Conservation (phyloP, 208 protist genomes). For the Vickermania spadyakhi region DNA sequence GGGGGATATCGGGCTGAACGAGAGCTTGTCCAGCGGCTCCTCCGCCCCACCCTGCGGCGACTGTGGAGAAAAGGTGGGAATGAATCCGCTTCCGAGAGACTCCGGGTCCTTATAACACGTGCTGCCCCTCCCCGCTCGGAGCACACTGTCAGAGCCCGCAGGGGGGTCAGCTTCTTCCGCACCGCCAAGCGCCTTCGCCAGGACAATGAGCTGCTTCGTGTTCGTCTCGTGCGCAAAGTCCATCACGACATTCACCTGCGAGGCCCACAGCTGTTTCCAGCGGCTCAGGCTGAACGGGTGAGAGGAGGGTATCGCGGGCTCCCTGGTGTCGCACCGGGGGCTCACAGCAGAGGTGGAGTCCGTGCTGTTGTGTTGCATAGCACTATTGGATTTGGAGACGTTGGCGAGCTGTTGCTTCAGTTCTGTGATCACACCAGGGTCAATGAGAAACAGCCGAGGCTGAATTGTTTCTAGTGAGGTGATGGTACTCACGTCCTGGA, state of each 20-base stretch:
- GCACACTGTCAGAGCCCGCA: too few relatives aligned
- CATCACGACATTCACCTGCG: conserved; percentile 3
- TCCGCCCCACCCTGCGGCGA: too few relatives aligned
- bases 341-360: not conserved
- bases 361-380: not conserved
- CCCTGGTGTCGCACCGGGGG: not conserved
- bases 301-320: not conserved
- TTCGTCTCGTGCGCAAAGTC: not conserved
- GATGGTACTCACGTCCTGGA: not conserved
- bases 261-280: not conserved
- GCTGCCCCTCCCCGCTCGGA: too few relatives aligned
- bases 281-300: not conserved
- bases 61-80: too few relatives aligned
- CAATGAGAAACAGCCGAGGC: not conserved
- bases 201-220: not conserved
- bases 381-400: not conserved
- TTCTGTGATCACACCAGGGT: not conserved
- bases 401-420: not conserved
- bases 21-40: too few relatives aligned
- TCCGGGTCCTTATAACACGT: too few relatives aligned
- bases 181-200: not conserved
- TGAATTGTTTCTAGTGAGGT: not conserved
- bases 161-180: not conserved
- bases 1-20: too few relatives aligned
- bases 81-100: too few relatives aligned